Evolutionary conservation across 257 asterid species (phyloP), one percentile per base, ranked within the genome.

Genomic region (Jaltomata sinuosa): DNA sequence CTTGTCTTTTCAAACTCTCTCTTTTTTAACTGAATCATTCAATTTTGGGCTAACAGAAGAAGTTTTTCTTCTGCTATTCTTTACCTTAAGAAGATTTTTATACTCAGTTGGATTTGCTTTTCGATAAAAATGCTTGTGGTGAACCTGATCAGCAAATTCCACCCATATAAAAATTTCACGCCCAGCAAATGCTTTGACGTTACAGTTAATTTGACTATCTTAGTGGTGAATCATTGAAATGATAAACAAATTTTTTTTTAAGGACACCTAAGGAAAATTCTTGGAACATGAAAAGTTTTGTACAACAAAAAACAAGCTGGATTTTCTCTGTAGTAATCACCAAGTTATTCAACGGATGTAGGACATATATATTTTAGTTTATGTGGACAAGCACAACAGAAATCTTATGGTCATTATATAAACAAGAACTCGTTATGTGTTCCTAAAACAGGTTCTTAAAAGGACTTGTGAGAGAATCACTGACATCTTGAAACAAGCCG

Each of bases 361-460:
- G 59, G 61, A 76, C 25, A 22, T 47, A 76, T 22, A 15, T 76
- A 76, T 25, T 74, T 22, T 45, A 25, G 40, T 72, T n/a, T 74
- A 74, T 2, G 36, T 74, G 81, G 59, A 25, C 15, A 74, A 14
- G 38, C 57, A 74, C 81, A 45, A 45, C 38, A 15, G 40, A 45
- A 25, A 45, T 45, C 25, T 74, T 53, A 74, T 45, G 25, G 15
- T 74, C 25, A 22, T 74, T 74, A 22, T 14, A 45, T 40, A 74
- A 45, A 74, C 81, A 52, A 62, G 57, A 74, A 74, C 22, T 42
- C 40, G 53, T 45, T 74, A 15, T 45, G 40, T 25, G 38, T 52
- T 38, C 84, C 90, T 89, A 96, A 85, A 94, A 90, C n/a, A 96
- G 87, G 84, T 87, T 87, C 3, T 54, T 52, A 84, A 94, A 92